Base-by-base conservation (phyloP, 768 basidiomycete species). In the Lepiota venenata region DNA sequence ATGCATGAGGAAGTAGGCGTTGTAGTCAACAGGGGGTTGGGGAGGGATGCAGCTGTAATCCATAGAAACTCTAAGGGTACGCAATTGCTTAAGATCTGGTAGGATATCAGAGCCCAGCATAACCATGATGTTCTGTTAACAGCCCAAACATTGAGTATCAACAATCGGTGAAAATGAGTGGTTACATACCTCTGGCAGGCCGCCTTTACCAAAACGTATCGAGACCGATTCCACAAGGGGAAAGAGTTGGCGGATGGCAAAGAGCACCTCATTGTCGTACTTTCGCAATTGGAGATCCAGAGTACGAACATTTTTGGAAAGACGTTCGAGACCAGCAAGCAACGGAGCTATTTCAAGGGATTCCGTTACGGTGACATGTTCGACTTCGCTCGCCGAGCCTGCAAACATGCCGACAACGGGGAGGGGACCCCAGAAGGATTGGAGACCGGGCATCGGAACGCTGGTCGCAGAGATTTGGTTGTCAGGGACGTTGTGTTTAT, bases 261-360 rank as follows among this genome's bases (percentile, higher is more conserved):
- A 71, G 9, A 69, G 56, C 6, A 69, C 52, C 55, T 71, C 69
- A 1, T 66, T 59, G 32, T 71, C 69, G 65, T 67, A 71, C 12
- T 56, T 55, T 9, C 60, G 48, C 1, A 69, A 50, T 35, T 63
- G 58, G 1, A 71, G 40, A n/a, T 67, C 63, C 15, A 71, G 45
- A 4, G 56, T 57, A 7, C 56, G 47, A 0, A 69, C 44, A 4
- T 58, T 52, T 25, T 48, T 41, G 2, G 64, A 62, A 2, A 69
- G 57, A 27, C 58, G 60, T 51, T 64, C 66, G 8, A 70, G 41
- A 1, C 59, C 64, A 16, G 53, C 48, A 12, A 66, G 52, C 3
- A 66, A 50, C 6, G 36, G 44, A 4, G 42, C 47, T 15, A 65
- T 56, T 12, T 60, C 61, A 41, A 64, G 39, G 0, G 66, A 52